Conservation (phyloP, 768 basidiomycete genomes). For the Leccinum obscurum region DNA sequence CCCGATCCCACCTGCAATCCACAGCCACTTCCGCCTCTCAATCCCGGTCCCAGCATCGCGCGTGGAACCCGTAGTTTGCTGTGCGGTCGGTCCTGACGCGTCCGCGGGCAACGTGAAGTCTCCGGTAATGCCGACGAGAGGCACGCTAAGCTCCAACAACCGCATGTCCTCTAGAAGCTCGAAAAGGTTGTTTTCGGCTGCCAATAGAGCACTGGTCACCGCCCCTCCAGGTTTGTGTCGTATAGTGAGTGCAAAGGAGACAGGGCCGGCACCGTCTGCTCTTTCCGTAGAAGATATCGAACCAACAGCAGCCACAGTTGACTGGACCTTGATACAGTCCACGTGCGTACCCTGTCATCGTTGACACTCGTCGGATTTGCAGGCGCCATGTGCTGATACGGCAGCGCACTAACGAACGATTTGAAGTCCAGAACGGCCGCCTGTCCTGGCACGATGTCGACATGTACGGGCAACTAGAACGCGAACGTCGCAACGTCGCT, state of each 20-base stretch:
- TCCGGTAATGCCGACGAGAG: constrained; percentile 53
- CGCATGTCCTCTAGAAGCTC: constrained; percentile 41
- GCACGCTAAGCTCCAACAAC: constrained; percentile 40
- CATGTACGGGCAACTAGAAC: constrained; percentile 38
- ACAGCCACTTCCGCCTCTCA: constrained; percentile 39
- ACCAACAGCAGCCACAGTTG: constrained; percentile 17
- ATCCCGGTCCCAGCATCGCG: neutral
- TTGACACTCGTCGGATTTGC: constrained; percentile 50
- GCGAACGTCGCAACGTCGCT: constrained; percentile 54
- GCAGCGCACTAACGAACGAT: constrained; percentile 45
- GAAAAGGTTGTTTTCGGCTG: constrained; percentile 43
- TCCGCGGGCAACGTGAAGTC: constrained; percentile 43
- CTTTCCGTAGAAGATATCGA: neutral
- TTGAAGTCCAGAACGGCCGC: constrained; percentile 56
- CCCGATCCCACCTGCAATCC: constrained; percentile 66
- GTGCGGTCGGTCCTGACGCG: neutral
- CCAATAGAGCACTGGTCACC: constrained; percentile 55
- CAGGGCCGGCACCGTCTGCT: neutral
- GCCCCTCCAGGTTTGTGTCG: constrained; percentile 54
- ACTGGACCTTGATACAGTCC: constrained; percentile 51
- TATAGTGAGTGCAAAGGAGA: constrained; percentile 50
- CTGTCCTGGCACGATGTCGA: constrained; percentile 48
- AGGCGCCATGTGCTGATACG: constrained; percentile 57
- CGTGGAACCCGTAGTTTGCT: neutral
- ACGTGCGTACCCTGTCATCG: constrained; percentile 65